Conservation (phyloP, 345 rosid species). For the Theobroma cacao region DNA sequence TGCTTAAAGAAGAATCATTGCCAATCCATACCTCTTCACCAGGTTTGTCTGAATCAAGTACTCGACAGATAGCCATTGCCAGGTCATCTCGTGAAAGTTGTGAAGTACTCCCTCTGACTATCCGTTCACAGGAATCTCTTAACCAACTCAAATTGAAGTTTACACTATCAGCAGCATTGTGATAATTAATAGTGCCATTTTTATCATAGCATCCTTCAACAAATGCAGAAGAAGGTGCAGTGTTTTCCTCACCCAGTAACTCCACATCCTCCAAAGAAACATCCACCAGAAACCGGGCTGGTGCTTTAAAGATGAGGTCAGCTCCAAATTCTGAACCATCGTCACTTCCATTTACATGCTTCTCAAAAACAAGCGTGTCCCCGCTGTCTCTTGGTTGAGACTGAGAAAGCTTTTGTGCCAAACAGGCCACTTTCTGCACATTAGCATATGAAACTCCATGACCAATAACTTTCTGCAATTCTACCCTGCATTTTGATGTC, state of each 20-base stretch:
- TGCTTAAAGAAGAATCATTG: constrained; percentile 12
- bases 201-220: constrained; percentile 50
- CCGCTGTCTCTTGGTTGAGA: constrained; percentile 52
- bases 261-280: constrained; percentile 49
- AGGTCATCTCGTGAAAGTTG: constrained; percentile 86
- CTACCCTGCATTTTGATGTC: constrained; percentile 48
- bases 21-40: constrained; percentile 81
- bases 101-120: constrained; percentile 64
- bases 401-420: constrained; percentile 50
- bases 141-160: constrained; percentile 77
- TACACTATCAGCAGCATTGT: constrained; percentile 27
- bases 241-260: constrained; percentile 39
- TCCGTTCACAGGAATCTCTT: constrained; percentile 69
- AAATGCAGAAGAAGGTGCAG: constrained; percentile 34
- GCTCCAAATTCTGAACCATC: constrained; percentile 71
- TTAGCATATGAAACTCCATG: constrained; percentile 49
- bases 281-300: constrained; percentile 78
- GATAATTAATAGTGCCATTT: constrained; percentile 28
- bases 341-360: constrained; percentile 33
- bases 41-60: constrained; percentile 81
- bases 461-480: constrained; percentile 72
- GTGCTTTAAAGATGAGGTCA: constrained; percentile 68
- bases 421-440: constrained; percentile 51
- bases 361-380: constrained; percentile 29
- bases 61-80: constrained; percentile 91